These are phyloP conservation scores for Gyrodon lividus DNA, from an alignment of 768 basidiomycete species.

Conservation along the genomic window DNA sequence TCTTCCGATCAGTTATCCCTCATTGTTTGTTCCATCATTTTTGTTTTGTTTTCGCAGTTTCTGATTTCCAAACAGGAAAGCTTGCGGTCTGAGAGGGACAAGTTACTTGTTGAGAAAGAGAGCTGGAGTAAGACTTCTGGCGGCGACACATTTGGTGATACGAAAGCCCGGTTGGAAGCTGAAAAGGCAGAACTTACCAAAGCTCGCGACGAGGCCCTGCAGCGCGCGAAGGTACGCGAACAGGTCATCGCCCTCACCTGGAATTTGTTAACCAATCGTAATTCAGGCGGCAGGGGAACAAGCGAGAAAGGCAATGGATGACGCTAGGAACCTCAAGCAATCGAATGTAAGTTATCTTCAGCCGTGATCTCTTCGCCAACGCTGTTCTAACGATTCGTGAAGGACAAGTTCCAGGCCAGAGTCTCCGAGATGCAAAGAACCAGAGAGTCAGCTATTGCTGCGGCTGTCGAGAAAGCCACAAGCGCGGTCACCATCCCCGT, in stretches of 20 bases:
- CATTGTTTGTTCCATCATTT: constrained; percentile 30
- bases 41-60: not conserved
- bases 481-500: constrained; percentile 39
- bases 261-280: constrained; percentile 1
- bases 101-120: constrained; percentile 59
- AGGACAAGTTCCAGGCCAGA: constrained; percentile 65
- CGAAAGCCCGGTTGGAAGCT: constrained; percentile 47
- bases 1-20: constrained; percentile 25
- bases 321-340: constrained; percentile 40
- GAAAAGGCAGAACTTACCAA: constrained; percentile 61
- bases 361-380: not conserved
- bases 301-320: constrained; percentile 42
- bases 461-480: constrained; percentile 57
- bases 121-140: constrained; percentile 26
- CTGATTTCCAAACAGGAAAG: constrained; percentile 39
- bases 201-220: constrained; percentile 57
- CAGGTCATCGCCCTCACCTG: not conserved
- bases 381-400: constrained; percentile 9
- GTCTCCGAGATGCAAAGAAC: constrained; percentile 53
- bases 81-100: constrained; percentile 60
- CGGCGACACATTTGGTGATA: constrained; percentile 29
- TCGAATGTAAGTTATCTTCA: constrained; percentile 25
- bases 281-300: constrained; percentile 42
- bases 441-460: constrained; percentile 51
- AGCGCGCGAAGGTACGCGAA: constrained; percentile 52